phyloP scores from a whole-genome alignment of 164 flowering plant genomes.

The Vitis cinerea region DNA sequence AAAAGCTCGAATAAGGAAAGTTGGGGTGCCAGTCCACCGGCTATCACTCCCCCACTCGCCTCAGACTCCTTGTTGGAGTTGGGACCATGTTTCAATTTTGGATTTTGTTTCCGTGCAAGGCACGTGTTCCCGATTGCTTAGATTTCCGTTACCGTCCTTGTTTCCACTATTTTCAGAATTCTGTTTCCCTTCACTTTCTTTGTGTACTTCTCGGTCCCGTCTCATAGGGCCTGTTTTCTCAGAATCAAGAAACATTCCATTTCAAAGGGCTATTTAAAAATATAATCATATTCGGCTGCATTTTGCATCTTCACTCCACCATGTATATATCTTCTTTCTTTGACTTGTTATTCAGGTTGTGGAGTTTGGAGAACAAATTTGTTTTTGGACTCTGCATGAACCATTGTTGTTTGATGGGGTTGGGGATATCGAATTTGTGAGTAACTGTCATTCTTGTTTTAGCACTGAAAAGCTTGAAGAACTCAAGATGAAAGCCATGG shows the following conservation, averaged over 20 bases:
- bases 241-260: too few species aligned
- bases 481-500: slow-evolving; percentile 24
- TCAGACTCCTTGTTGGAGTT: background rate
- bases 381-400: slow-evolving; percentile 34
- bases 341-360: slow-evolving; percentile 19
- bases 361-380: slow-evolving; percentile 17
- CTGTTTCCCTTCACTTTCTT: too few species aligned
- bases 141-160: too few species aligned
- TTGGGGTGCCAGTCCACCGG: slow-evolving; percentile 38
- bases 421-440: slow-evolving; percentile 34
- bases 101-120: too few species aligned
- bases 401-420: slow-evolving; percentile 38
- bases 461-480: slow-evolving; percentile 25
- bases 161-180: too few species aligned
- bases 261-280: too few species aligned
- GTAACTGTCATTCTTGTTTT: slow-evolving; percentile 23
- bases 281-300: too few species aligned
- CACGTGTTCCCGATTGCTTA: too few species aligned
- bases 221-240: too few species aligned
- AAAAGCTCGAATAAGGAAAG: slow-evolving; percentile 1
- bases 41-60: background rate
- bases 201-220: too few species aligned
- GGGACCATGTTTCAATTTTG: too few species aligned
- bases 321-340: background rate
- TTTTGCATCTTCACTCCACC: background rate